Evolutionary conservation across 257 asterid genomes (phyloP).

Genomic region (Euphrasia confusa): DNA sequence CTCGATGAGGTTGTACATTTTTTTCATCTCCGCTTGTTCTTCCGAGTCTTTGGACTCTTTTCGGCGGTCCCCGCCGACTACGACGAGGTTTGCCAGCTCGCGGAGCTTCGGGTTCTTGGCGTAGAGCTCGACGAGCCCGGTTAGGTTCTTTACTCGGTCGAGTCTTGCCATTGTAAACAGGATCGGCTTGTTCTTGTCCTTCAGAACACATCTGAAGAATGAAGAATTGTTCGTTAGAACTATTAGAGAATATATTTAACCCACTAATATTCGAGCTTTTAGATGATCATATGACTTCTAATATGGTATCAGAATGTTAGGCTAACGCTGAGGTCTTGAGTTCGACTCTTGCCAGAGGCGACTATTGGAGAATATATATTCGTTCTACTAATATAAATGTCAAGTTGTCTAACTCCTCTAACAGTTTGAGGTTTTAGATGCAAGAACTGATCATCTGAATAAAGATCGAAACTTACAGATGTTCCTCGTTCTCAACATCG

Average conservation of each 20-base stretch:
- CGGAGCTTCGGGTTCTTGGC: constrained; percentile 67
- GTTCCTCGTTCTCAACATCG: constrained; percentile 63
- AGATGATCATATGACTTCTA: too few species aligned
- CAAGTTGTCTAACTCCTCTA: too few species aligned
- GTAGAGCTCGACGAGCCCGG: constrained; percentile 66
- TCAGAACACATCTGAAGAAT: constrained; percentile 51
- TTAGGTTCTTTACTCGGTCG: constrained; percentile 69
- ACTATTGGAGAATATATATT: too few species aligned
- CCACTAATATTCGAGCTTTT: too few species aligned
- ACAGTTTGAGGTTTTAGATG: too few species aligned
- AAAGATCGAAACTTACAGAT: constrained; percentile 41
- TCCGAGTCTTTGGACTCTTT: constrained; percentile 77
- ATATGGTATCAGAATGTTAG: too few species aligned
- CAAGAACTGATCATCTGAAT: not conserved
- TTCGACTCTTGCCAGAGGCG: too few species aligned
- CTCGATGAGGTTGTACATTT: constrained; percentile 62
- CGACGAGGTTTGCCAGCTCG: constrained; percentile 63
- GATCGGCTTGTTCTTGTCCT: constrained; percentile 64
- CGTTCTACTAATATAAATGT: too few species aligned
- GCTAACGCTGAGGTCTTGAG: too few species aligned
- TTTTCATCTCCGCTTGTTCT: constrained; percentile 75
- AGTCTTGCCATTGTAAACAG: constrained; percentile 75
- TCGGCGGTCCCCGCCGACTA: constrained; percentile 81
- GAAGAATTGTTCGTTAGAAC: not conserved
- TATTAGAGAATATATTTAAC: too few species aligned